Percentiles rank a stretch among this genome's conserved stretches.
phyloP scores from a whole-genome alignment of 331 rosid species.

The Acacia pycnantha region DNA sequence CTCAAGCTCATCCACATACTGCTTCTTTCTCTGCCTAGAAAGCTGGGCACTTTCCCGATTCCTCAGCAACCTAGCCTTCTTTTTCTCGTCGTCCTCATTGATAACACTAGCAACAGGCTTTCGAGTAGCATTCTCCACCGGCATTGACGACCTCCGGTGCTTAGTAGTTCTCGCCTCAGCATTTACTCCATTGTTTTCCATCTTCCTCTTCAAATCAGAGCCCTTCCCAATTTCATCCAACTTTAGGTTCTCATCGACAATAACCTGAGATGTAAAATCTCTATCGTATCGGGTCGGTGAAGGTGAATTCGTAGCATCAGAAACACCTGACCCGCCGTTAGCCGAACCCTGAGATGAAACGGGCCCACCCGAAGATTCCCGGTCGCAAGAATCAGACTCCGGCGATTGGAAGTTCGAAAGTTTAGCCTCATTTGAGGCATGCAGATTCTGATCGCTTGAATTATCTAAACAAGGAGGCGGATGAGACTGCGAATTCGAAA shows the following conservation, averaged over 20 bases:
- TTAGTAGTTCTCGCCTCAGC: constrained; percentile 56
- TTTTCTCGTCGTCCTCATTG: constrained; percentile 62
- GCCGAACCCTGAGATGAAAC: constrained; percentile 80
- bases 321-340: constrained; percentile 52
- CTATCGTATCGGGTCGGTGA: constrained; percentile 45
- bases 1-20: constrained; percentile 93
- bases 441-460: constrained; percentile 23
- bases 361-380: constrained; percentile 48
- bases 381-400: constrained; percentile 37
- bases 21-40: constrained; percentile 96
- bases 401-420: constrained; percentile 31
- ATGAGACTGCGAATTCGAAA: constrained; percentile 26
- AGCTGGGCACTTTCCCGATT: constrained; percentile 98
- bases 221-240: constrained; percentile 47
- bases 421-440: constrained; percentile 1
- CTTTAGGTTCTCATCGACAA: constrained; percentile 46
- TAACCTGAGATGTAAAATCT: constrained; percentile 43
- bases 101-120: constrained; percentile 9
- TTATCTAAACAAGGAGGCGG: neutral
- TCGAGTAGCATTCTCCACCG: constrained; percentile 25
- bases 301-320: constrained; percentile 43
- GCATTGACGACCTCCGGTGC: constrained; percentile 46
- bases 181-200: constrained; percentile 48
- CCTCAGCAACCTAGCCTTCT: constrained; percentile 82
- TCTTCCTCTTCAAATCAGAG: constrained; percentile 76